Evolutionary conservation across 345 rosid species (phyloP), one percentile per base, ranked within the genome.

Genomic region (Carallia brachiata): DNA sequence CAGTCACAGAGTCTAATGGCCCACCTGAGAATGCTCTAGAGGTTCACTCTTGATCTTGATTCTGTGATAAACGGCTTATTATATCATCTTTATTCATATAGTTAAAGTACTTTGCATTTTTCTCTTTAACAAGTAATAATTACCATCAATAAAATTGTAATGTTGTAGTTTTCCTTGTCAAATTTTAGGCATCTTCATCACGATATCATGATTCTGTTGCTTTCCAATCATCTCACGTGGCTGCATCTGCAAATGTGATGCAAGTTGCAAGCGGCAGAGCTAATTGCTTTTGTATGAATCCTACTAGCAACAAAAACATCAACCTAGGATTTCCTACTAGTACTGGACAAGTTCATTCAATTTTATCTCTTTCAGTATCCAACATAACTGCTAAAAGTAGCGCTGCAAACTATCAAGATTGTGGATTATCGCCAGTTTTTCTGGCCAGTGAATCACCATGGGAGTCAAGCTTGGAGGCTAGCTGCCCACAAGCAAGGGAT

Each of bases 371-470:
- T 61, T 76, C 87, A 15, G 61, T 83, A 18, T 87, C 97, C 68
- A 90, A 80, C 75, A 74, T 89, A 52, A 81, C 87, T 6, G 82
- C 89, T 18, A 92, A 88, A 78, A 84, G 74, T 55, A 85, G 72
- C 39, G 87, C 74, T 61, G 66, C 84, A 7, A 90, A 91, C 74
- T 85, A 81, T 71, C 94, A 84, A 62, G 94, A 89, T 34, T 84
- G 87, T 63, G 87, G 89, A 48, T 39, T 88, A 59, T 84, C 94
- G n/a, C 84, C 90, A 0, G 69, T 70, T 32, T 80, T 87, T 75
- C 72, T 87, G 19, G 72, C 84, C 18, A 80, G 80, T 8, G 91
- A 89, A 65, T 74, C 93, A 0, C 91, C 90, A n/a, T 93, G 98
- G 97, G 97, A 88, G n/a, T 76, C 92, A 6, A 85, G 70, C 68